Conservation (phyloP, 257 asterid genomes). For the Solanum chiquidenum region DNA sequence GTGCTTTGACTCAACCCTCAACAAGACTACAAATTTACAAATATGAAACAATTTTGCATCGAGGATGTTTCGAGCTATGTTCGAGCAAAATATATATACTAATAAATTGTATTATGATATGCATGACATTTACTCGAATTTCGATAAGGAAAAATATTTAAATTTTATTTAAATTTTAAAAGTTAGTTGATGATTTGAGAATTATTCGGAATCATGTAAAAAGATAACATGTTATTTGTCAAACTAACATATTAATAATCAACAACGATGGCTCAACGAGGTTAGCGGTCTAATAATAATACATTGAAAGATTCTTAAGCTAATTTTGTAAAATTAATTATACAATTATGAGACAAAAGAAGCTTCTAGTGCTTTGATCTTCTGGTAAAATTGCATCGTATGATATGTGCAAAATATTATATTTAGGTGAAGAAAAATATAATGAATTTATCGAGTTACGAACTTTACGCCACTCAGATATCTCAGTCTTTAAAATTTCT, state of each 20-base stretch:
- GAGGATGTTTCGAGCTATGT: background rate
- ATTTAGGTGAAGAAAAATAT: too few species aligned
- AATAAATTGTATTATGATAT: background rate
- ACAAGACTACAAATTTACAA: background rate
- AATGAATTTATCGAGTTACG: too few species aligned
- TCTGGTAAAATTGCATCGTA: background rate
- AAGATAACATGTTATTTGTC: background rate
- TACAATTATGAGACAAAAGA: background rate
- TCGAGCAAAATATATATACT: background rate
- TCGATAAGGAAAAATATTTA: background rate
- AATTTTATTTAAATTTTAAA: background rate
- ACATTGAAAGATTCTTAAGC: background rate
- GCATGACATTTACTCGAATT: background rate
- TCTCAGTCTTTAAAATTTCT: background rate
- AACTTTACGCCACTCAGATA: too few species aligned
- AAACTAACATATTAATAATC: background rate
- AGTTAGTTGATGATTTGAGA: background rate
- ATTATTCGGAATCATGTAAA: background rate
- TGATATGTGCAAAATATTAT: background rate
- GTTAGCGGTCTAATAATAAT: background rate
- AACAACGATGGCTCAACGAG: background rate
- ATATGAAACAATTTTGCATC: background rate
- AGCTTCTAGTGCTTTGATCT: background rate
- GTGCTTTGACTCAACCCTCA: background rate
- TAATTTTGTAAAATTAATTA: background rate